A percentile compares a stretch with the other conserved stretches of the same genome.
These are phyloP conservation scores for Nematodospora valgi DNA, from an alignment of 805 yeast genomes.

Conservation along the genomic window DNA sequence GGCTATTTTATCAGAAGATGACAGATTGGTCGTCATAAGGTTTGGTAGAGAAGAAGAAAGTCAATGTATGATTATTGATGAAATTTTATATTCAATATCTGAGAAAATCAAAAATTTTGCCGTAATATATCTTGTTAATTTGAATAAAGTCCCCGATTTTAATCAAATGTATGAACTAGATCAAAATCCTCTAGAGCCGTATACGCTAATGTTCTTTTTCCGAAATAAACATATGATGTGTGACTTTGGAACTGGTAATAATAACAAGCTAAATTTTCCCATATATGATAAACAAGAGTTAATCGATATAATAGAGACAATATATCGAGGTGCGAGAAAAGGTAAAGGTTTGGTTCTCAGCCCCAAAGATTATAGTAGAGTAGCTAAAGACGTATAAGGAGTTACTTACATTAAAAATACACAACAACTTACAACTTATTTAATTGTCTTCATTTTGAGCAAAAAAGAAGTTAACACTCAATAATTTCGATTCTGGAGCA, in stretches of 20 bases:
- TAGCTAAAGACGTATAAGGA: not conserved
- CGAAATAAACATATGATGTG: conserved; percentile 96
- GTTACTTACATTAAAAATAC: conserved; percentile 3
- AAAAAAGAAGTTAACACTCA: conserved; percentile 78
- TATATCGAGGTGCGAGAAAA: conserved; percentile 86
- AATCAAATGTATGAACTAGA: conserved; percentile 82
- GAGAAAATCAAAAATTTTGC: conserved; percentile 87
- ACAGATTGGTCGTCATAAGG: conserved; percentile 79
- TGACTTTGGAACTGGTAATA: conserved; percentile 97
- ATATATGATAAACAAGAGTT: conserved; percentile 79
- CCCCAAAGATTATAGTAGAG: conserved; percentile 63
- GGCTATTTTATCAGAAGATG: conserved; percentile 89
- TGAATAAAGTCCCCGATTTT: conserved; percentile 85
- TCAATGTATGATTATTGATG: conserved; percentile 90
- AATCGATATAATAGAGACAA: conserved; percentile 85
- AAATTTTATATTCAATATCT: conserved; percentile 70
- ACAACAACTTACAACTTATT: conserved; percentile 1
- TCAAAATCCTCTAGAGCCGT: conserved; percentile 52
- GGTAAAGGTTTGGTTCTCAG: conserved; percentile 89
- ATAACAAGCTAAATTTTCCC: conserved; percentile 83
- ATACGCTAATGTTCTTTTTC: conserved; percentile 90
- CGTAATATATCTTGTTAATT: conserved; percentile 83
- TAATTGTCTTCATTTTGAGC: conserved; percentile 54
- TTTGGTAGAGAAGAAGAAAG: conserved; percentile 79
- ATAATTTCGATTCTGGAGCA: conserved; percentile 52